Percentiles rank a stretch among this genome's conserved stretches.
Evolutionary conservation across 306 rosid genomes (phyloP).

Genomic region (Calophaca sinica): DNA sequence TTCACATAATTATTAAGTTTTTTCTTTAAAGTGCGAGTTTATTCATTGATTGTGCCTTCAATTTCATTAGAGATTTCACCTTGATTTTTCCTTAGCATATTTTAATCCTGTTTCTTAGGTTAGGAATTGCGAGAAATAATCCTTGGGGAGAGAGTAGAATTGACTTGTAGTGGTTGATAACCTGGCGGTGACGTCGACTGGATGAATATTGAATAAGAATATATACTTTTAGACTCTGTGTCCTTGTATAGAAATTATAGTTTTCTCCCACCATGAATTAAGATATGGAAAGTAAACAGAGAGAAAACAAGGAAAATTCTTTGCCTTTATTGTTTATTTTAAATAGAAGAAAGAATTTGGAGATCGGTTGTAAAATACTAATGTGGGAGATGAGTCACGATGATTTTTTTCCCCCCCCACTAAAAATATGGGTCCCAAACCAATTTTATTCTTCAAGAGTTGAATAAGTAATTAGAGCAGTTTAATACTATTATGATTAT

Average conservation of each 20-base stretch:
- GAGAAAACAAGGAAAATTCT: neutral
- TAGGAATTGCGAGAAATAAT: neutral
- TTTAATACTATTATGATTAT: neutral
- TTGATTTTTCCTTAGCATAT: neutral
- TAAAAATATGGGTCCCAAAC: neutral
- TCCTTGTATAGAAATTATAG: neutral
- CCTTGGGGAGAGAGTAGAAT: neutral
- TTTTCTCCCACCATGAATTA: neutral
- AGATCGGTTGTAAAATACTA: slow-evolving; percentile 10
- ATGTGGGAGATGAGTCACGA: neutral
- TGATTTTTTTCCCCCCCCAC: neutral
- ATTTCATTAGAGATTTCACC: neutral
- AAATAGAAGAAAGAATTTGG: neutral
- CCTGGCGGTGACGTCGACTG: neutral
- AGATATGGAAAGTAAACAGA: slow-evolving; percentile 1
- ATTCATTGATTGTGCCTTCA: no score
- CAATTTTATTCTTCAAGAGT: neutral
- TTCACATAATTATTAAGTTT: no score
- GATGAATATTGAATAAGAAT: neutral
- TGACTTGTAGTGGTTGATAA: neutral
- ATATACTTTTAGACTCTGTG: neutral
- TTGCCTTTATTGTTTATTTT: neutral
- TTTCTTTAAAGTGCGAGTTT: no score
- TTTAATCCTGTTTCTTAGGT: neutral
- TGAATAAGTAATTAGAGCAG: neutral